phyloP scores from a whole-genome alignment of 768 basidiomycete genomes.

The Brasilioporus rufonigricans region DNA sequence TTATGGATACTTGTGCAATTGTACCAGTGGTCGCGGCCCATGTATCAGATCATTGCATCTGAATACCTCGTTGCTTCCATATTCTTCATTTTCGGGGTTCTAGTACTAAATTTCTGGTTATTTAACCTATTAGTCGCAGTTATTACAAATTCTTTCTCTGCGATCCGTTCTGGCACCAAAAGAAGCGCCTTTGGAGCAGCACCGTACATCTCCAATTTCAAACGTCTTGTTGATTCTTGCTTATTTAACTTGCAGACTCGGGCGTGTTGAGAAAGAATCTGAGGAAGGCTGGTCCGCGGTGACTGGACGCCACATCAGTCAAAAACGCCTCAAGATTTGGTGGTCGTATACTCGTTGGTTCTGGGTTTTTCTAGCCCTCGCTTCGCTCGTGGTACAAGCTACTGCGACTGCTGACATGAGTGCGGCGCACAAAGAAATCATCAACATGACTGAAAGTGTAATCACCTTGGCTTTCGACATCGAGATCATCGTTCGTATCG shows the following conservation, averaged over 20 bases:
- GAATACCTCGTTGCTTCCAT: slow-evolving; percentile 87
- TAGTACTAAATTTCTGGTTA: slow-evolving; percentile 92
- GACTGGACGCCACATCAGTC: slow-evolving; percentile 41
- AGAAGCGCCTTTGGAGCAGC: slow-evolving; percentile 90
- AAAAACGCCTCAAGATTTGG: slow-evolving; percentile 52
- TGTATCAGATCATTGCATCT: slow-evolving; percentile 88
- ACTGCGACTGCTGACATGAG: slow-evolving; percentile 55
- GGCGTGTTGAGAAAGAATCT: slow-evolving; percentile 46
- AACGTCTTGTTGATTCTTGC: not conserved
- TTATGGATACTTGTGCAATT: not conserved
- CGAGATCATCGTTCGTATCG: slow-evolving; percentile 77
- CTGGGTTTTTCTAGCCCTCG: slow-evolving; percentile 75
- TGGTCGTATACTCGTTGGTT: slow-evolving; percentile 62
- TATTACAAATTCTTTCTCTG: slow-evolving; percentile 91
- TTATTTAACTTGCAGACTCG: slow-evolving; percentile 31
- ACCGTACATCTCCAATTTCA: slow-evolving; percentile 17
- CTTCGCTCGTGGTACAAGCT: slow-evolving; percentile 70
- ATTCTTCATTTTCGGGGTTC: slow-evolving; percentile 81
- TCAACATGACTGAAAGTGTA: slow-evolving; percentile 67
- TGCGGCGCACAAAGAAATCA: slow-evolving; percentile 41
- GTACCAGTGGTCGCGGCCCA: slow-evolving; percentile 68
- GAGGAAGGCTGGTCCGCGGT: slow-evolving; percentile 62
- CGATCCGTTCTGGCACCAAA: slow-evolving; percentile 81
- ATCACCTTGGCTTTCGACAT: slow-evolving; percentile 85
- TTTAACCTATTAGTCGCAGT: slow-evolving; percentile 94